These are phyloP conservation scores for Trichoderma sp. DNA, from an alignment of 2,329 filamentous ascomycete species.

Conservation along the genomic window DNA sequence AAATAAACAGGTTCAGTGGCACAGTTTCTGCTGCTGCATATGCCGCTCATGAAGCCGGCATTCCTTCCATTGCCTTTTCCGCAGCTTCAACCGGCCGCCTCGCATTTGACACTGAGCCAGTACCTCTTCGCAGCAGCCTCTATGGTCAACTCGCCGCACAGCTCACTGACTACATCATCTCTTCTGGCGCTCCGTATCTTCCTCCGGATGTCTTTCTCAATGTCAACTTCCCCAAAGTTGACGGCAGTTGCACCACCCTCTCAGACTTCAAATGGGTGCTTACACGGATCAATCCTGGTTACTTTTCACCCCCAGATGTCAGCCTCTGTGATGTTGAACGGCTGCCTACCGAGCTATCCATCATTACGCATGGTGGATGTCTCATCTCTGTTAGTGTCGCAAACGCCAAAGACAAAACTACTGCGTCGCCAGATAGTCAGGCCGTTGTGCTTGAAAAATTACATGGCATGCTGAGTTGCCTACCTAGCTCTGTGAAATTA, in stretches of 20 bases:
- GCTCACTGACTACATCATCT: slow-evolving; percentile 57
- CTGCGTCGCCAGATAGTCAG: slow-evolving; percentile 40
- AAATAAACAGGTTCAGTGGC: slow-evolving; percentile 55
- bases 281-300: slow-evolving; percentile 59
- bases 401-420: slow-evolving; percentile 60
- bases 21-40: slow-evolving; percentile 67
- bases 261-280: slow-evolving; percentile 65
- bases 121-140: slow-evolving; percentile 56
- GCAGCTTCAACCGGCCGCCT: slow-evolving; percentile 53
- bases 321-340: slow-evolving; percentile 56
- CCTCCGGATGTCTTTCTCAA: slow-evolving; percentile 64
- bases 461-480: slow-evolving; percentile 36
- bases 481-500: slow-evolving; percentile 25
- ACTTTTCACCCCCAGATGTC: slow-evolving; percentile 57
- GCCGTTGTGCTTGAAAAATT: slow-evolving; percentile 37
- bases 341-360: slow-evolving; percentile 60
- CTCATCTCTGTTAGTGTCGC: slow-evolving; percentile 65
- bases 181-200: slow-evolving; percentile 62
- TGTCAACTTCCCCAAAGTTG: slow-evolving; percentile 65
- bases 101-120: slow-evolving; percentile 56
- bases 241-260: slow-evolving; percentile 51
- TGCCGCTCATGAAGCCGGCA: slow-evolving; percentile 54
- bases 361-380: slow-evolving; percentile 56
- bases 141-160: slow-evolving; percentile 65
- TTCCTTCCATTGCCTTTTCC: slow-evolving; percentile 70